Evolutionary conservation across 768 basidiomycete genomes (phyloP).

Genomic region (Tylopilus sp.): DNA sequence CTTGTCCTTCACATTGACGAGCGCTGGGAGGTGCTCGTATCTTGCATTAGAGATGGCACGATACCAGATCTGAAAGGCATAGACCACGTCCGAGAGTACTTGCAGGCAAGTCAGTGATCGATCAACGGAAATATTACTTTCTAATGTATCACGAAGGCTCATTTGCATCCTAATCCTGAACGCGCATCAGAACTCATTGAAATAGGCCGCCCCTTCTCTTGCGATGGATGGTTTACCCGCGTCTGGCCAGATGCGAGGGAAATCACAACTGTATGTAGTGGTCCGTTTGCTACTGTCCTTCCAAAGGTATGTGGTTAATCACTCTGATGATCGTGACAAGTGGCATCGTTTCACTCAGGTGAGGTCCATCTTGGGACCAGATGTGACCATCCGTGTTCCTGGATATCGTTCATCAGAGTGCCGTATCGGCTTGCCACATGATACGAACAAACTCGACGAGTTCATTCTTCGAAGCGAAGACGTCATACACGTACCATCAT

Average conservation of each 20-base stretch:
- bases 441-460: neutral
- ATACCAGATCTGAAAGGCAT: too few relatives aligned
- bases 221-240: slow-evolving; percentile 14
- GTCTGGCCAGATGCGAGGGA: slow-evolving; percentile 12
- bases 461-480: neutral
- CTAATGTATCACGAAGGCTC: slow-evolving; percentile 2
- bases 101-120: slow-evolving; percentile 6
- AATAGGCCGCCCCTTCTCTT: slow-evolving; percentile 12
- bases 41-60: too few relatives aligned
- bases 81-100: slow-evolving; percentile 4
- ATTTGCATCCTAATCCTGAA: slow-evolving; percentile 8
- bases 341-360: slow-evolving; percentile 2
- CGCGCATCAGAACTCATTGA: slow-evolving; percentile 19
- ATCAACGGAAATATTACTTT: too few relatives aligned
- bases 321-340: neutral
- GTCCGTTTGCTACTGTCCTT: slow-evolving; percentile 5
- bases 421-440: neutral
- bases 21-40: too few relatives aligned
- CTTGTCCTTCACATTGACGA: too few relatives aligned
- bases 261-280: slow-evolving; percentile 6
- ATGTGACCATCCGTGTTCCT: neutral
- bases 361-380: slow-evolving; percentile 12
- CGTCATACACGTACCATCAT: too few relatives aligned
- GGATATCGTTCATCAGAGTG: slow-evolving; percentile 14
- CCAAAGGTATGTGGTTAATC: slow-evolving; percentile 8